Evolutionary conservation across 441 rosid genomes (phyloP).

Genomic region (Adansonia madagascariensis): DNA sequence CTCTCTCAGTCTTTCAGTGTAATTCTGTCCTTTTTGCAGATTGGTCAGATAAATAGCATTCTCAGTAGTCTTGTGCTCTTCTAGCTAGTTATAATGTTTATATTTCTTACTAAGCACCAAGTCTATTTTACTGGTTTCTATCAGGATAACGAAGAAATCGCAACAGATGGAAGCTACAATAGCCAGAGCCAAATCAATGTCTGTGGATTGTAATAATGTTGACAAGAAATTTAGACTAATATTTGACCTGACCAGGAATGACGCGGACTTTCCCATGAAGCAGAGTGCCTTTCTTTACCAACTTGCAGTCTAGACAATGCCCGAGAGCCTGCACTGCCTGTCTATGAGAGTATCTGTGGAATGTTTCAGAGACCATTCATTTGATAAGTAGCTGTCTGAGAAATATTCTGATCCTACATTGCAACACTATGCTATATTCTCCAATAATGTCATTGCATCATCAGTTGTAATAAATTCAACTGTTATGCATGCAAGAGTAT

Average conservation of each 20-base stretch:
- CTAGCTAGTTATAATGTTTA: background rate
- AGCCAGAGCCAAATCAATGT: constrained; percentile 65
- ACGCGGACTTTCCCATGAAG: constrained; percentile 90
- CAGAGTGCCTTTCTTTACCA: constrained; percentile 95
- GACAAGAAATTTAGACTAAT: constrained; percentile 94
- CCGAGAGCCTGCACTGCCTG: constrained; percentile 92
- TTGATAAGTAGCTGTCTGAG: constrained; percentile 49
- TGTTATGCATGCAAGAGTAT: constrained; percentile 64
- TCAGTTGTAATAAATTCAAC: constrained; percentile 95
- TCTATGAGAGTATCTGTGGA: constrained; percentile 91
- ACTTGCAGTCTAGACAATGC: constrained; percentile 89
- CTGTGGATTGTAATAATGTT: constrained; percentile 81
- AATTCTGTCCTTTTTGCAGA: constrained; percentile 6
- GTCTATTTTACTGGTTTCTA: constrained; percentile 30
- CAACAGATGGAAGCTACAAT: constrained; percentile 69
- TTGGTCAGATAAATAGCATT: constrained; percentile 5
- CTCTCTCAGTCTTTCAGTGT: constrained; percentile 20
- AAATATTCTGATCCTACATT: constrained; percentile 68
- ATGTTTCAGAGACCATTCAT: constrained; percentile 62
- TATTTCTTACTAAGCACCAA: constrained; percentile 13
- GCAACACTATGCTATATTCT: constrained; percentile 75
- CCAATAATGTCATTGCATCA: constrained; percentile 79
- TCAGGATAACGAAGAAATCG: constrained; percentile 66
- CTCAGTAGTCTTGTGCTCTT: constrained; percentile 5
- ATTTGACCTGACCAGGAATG: constrained; percentile 83